A percentile compares a stretch with the other conserved stretches of the same genome.
Conservation (phyloP, 768 basidiomycete species). For the Ramaria sp. region DNA sequence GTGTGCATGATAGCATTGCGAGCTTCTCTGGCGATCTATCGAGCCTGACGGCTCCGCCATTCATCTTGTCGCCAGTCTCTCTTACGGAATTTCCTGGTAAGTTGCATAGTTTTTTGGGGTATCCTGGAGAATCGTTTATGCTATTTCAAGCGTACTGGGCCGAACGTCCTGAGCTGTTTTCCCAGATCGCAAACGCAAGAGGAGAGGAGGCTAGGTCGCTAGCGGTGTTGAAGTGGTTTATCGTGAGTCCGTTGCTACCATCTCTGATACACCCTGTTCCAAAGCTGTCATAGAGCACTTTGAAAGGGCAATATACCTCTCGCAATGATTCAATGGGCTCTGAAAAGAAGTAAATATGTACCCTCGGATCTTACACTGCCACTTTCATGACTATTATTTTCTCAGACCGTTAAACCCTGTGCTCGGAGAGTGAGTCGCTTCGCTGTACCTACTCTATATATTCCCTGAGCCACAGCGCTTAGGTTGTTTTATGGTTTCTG, state of each 20-base stretch:
- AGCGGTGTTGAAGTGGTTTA: constrained; percentile 91
- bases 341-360: constrained; percentile 77
- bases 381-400: constrained; percentile 9
- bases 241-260: constrained; percentile 42
- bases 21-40: constrained; percentile 84
- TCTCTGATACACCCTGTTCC: constrained; percentile 23
- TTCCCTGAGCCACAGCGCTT: constrained; percentile 3
- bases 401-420: constrained; percentile 88
- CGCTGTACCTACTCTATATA: background rate
- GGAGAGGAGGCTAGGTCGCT: constrained; percentile 64
- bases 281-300: constrained; percentile 47
- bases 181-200: constrained; percentile 70
- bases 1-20: constrained; percentile 45
- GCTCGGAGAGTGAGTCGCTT: constrained; percentile 66
- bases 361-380: background rate
- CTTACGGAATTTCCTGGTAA: constrained; percentile 86
- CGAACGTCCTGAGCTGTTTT: constrained; percentile 84
- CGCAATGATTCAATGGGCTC: constrained; percentile 93
- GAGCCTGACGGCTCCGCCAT: constrained; percentile 74
- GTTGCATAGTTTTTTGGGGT: constrained; percentile 14
- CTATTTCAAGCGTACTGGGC: constrained; percentile 85
- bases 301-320: constrained; percentile 93
- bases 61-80: constrained; percentile 86
- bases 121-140: constrained; percentile 1
- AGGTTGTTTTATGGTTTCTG: constrained; percentile 85